Base-by-base conservation (phyloP, 2,329 filamentous ascomycete species). In the Mycosphaerella sp. region DNA sequence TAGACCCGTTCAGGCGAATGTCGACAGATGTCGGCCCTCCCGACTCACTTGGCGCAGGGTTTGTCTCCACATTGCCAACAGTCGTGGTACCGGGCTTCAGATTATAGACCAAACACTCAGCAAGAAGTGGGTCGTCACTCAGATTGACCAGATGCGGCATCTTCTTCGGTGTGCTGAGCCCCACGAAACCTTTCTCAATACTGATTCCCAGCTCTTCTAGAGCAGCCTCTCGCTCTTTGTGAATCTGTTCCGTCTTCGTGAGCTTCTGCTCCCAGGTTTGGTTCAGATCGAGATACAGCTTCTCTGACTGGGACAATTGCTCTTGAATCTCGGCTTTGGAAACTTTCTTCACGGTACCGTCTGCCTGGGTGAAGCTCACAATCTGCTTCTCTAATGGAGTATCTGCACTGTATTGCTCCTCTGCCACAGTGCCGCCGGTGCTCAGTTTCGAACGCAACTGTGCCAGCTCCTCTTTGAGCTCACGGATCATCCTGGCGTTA, bases 251-350 rank as follows among this genome's bases (percentile, higher is more conserved):
- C 0, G 93, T 98, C 74, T 95, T 96, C 60, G 83, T 80, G 58
- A 98, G 75, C 72, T 97, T 97, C 74, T 98, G 83, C 74, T 98
- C 93, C 93, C 93, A 98, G 0, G 93, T 98, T 73, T 98, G 91
- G 66, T 98, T 98, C 51, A 98, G 81, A 69, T 98, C 93, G 47
- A 87, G 85, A 66, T 97, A 87, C 17, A 98, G 80, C 73, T 98
- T 98, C 73, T 98, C 93, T 60, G 89, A 95, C 70, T 97, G 93
- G 64, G 85, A 91, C 26, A 98, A 78, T 70, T 98, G 95, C 70
- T 98, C 93, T 5, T 90, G 89, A 69, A 98, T 98, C 68, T 98
- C 93, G 2, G 93, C 93, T 71, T 98, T 98, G 48, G 91, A 96
- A 38, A 98, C 93, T 69, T 95, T 95, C 74, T 95, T 96, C 62